Evolutionary conservation across 202 grass and related monocot species (phyloP), one percentile per base, ranked within the genome.

Genomic region (Bolboschoenoplectus hybrid): DNA sequence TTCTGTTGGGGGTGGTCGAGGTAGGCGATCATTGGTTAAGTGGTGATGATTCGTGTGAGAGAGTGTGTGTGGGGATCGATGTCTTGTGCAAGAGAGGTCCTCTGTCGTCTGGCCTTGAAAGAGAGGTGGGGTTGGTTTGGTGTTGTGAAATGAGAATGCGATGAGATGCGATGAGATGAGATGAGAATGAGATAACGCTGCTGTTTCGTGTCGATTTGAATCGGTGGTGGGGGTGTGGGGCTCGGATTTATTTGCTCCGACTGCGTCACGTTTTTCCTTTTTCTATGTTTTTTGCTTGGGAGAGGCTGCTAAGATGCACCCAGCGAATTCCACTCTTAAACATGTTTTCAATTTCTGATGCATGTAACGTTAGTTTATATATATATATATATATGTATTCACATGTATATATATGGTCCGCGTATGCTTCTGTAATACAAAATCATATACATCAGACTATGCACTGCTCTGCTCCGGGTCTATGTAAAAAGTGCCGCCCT

Each of bases 171-270:
- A 67, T 12, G 81, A 77, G 74, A 74, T 51, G 26, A 26, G 26
- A 26, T 26, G 26, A 26, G 26, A 26, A 67, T 12, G 81, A 77
- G 74, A 74, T 51, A 74, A 74, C 70, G 45, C 39, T 57, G 3
- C 13, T 49, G 4, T 83, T 69, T 83, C 81, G 63, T 78, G 51
- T 58, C 35, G 50, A 17, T 78, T 78, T 78, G 74, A 57, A 78
- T 78, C 13, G 34, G 12, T 58, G 50, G 74, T 83, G 80, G 43
- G 60, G n/a, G 38, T 45, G 56, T 67, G 80, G 80, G 81, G 44
- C 81, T 83, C 35, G 19, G 3, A 84, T 84, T 84, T 84, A 69
- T 69, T 84, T 83, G 32, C 61, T 39, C 50, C 34, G 12, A 78
- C 9, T 38, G 74, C 74, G 47, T 78, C 74, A 57, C 74, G 20